phyloP scores from a whole-genome alignment of 306 rosid genomes.

The Carpinus fangiana region DNA sequence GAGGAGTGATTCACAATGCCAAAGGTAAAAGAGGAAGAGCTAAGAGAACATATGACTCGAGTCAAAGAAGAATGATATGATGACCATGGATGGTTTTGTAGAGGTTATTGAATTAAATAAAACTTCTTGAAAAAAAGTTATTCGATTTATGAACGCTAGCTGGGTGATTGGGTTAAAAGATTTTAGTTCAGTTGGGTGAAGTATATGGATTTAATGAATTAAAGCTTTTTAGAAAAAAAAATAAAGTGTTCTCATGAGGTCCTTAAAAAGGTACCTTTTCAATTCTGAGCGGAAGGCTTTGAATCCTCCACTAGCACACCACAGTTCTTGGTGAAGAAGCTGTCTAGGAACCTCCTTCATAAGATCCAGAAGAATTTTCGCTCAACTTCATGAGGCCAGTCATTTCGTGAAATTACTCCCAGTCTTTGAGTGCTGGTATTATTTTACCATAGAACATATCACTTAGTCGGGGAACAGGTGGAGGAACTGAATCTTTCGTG shows the following conservation, averaged over 20 bases:
- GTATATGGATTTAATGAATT: neutral
- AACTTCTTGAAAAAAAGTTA: neutral
- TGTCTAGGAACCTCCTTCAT: slow-evolving; percentile 89
- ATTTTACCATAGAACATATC: slow-evolving; percentile 99
- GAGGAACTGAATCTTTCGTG: slow-evolving; percentile 70
- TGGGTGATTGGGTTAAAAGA: neutral
- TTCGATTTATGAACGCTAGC: neutral
- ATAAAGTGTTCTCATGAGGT: neutral
- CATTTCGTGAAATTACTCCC: slow-evolving; percentile 96
- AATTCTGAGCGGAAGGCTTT: slow-evolving; percentile 82
- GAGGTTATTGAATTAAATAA: neutral
- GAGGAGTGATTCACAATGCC: neutral
- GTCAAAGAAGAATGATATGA: neutral
- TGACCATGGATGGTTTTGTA: neutral
- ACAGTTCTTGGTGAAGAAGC: slow-evolving; percentile 89
- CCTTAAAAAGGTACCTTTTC: slow-evolving; percentile 60
- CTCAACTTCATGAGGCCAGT: slow-evolving; percentile 98
- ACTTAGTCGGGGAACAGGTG: slow-evolving; percentile 94
- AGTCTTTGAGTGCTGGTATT: slow-evolving; percentile 97
- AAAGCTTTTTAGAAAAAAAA: neutral
- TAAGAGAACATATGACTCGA: neutral
- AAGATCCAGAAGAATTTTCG: slow-evolving; percentile 90
- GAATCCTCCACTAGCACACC: slow-evolving; percentile 99
- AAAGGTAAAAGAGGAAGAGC: neutral
- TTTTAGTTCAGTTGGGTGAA: neutral